Evolutionary conservation across 441 rosid species (phyloP), one percentile per base, ranked within the genome.

Genomic region (Corymbia citriodora): DNA sequence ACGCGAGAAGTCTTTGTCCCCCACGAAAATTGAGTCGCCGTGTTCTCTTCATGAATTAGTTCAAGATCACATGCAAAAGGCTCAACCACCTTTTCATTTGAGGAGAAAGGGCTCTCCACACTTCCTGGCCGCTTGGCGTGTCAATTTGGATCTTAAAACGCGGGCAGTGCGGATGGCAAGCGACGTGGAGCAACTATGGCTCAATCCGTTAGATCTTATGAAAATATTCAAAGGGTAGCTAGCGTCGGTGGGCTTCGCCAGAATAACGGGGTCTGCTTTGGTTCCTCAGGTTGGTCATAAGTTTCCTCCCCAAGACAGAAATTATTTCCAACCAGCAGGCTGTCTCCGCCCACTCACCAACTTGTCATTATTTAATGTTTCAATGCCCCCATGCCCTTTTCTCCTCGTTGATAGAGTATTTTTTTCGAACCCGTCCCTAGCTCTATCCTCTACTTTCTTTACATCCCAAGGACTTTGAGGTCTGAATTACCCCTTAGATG

Each of bases 351-450:
- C 14, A 3, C 10, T 29, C 63, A 57, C 63, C 23, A 57, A 57
- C 29, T 5, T 57, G 29, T 27, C 29, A 0, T 59, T 59, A 59
- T 59, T 59, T 59, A 59, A 25, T 1, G 7, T 25, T n/a, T 25
- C 65, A 59, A 10, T 13, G 0, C 0, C n/a, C n/a, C 65, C 61
- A 57, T 57, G 8, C 27, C 23, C 6, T 21, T 2, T 57, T 59
- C 29, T 29, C 11, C 65, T 59, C 7, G 12, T 59, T 59, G 18
- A 7, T 1, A 25, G 0, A 7, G n/a, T 10, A 25, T 25, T 25
- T 59, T n/a, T 59, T 59, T 25, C 2, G 3, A 25, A 14, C 65
- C 65, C 0, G 0, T 59, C 14, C n/a, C 3, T 59, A 23, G 11
- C n/a, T 59, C 14, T 59, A 59, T 29, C 65, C 14, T 59, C 65